These are phyloP conservation scores for Xylaria castorea DNA, from an alignment of 495 filamentous ascomycete species.

Conservation along the genomic window DNA sequence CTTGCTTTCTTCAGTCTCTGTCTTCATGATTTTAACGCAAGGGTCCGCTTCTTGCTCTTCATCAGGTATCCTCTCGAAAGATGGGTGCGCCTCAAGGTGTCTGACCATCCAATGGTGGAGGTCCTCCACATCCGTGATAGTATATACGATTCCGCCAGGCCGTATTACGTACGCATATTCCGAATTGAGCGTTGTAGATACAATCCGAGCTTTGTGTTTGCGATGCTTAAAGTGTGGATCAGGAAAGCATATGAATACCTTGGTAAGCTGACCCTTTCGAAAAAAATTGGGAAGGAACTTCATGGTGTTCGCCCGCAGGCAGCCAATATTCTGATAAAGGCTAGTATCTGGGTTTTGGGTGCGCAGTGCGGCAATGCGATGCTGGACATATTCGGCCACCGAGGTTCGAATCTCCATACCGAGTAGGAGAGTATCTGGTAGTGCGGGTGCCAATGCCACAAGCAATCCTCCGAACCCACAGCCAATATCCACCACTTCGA, in stretches of 20 bases:
- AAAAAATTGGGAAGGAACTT: constrained; percentile 99
- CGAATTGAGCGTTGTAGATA: constrained; percentile 82
- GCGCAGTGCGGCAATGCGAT: constrained; percentile 82
- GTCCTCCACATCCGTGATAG: constrained; percentile 96
- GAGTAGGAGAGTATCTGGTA: constrained; percentile 83
- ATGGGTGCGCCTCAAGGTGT: constrained; percentile 76
- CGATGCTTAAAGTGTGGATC: constrained; percentile 97
- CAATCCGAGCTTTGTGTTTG: constrained; percentile 95
- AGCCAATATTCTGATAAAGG: constrained; percentile 83
- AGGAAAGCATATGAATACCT: constrained; percentile 97
- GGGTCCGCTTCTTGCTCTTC: constrained; percentile 74
- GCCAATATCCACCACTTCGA: constrained; percentile 96
- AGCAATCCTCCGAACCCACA: constrained; percentile 94
- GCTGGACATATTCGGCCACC: constrained; percentile 87
- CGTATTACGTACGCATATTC: constrained; percentile 91
- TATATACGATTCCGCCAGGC: constrained; percentile 87
- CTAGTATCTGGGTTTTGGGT: constrained; percentile 63
- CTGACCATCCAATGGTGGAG: constrained; percentile 90
- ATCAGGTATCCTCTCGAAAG: constrained; percentile 69
- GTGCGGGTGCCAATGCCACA: constrained; percentile 78
- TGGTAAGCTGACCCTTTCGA: constrained; percentile 72
- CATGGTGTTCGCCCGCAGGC: constrained; percentile 93
- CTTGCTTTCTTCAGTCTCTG: constrained; percentile 94
- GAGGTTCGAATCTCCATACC: constrained; percentile 92
- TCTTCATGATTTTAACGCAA: constrained; percentile 81